These are phyloP conservation scores for Cryptosporidium canis DNA, from an alignment of 169 alveolate species.

Conservation along the genomic window DNA sequence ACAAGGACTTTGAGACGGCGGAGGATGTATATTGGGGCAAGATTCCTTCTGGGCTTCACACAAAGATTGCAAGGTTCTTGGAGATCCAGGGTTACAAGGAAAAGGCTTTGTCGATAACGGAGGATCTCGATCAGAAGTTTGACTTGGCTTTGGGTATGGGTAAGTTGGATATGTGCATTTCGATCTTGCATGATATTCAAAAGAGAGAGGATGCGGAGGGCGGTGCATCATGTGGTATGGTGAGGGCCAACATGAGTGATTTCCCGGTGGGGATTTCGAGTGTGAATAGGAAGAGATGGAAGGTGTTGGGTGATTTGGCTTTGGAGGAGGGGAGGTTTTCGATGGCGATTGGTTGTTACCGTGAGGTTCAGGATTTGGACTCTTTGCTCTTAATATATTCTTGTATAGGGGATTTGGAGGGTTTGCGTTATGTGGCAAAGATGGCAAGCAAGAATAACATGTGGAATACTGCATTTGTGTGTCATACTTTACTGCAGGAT, in stretches of 20 bases:
- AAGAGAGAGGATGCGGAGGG: not conserved
- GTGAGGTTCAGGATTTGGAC: slow-evolving; percentile 79
- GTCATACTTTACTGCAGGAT: slow-evolving; percentile 77
- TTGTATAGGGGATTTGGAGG: slow-evolving; percentile 78
- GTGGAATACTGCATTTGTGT: slow-evolving; percentile 85
- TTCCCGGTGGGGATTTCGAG: slow-evolving; percentile 72
- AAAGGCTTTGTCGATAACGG: slow-evolving; percentile 88
- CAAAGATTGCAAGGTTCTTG: slow-evolving; percentile 90
- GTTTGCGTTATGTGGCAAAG: slow-evolving; percentile 78
- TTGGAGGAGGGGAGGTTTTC: slow-evolving; percentile 78
- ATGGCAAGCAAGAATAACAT: slow-evolving; percentile 76
- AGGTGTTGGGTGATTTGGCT: slow-evolving; percentile 82
- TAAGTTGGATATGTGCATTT: slow-evolving; percentile 83
- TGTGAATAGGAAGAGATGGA: slow-evolving; percentile 79
- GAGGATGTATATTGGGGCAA: slow-evolving; percentile 76
- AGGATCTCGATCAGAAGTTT: slow-evolving; percentile 91
- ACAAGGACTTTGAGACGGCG: slow-evolving; percentile 81
- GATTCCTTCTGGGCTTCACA: slow-evolving; percentile 82
- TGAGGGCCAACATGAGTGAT: too few relatives aligned
- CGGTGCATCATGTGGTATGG: not conserved
- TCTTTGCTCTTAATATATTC: slow-evolving; percentile 80
- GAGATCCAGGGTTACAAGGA: slow-evolving; percentile 89
- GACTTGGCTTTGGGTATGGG: slow-evolving; percentile 90
- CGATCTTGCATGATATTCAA: slow-evolving; percentile 81
- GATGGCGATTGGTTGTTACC: slow-evolving; percentile 81